A percentile compares a stretch with the other conserved stretches of the same genome.
Conservation (phyloP, 163 green algal genomes). For the Chlorella variabilis region DNA sequence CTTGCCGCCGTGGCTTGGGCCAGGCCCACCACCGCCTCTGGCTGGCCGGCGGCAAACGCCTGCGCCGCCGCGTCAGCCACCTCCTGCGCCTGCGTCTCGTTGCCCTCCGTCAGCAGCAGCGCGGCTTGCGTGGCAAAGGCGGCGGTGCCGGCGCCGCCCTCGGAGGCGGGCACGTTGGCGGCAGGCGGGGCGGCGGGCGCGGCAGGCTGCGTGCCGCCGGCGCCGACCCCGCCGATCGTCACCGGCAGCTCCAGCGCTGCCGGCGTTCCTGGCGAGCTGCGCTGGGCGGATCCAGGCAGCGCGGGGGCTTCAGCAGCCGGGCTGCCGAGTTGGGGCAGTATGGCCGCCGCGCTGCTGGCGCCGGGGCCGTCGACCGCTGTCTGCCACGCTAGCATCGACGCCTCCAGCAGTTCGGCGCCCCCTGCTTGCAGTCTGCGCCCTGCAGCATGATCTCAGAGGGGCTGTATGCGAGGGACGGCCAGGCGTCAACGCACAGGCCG, state of each 20-base stretch:
- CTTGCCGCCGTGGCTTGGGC: constrained; percentile 1
- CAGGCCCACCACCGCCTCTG: background rate
- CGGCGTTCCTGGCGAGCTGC: too few relatives aligned
- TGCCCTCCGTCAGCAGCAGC: background rate
- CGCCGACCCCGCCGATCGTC: too few relatives aligned
- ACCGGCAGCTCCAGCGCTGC: too few relatives aligned
- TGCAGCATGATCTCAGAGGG: too few relatives aligned
- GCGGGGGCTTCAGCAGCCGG: too few relatives aligned
- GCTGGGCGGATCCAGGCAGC: too few relatives aligned
- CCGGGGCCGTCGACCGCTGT: background rate
- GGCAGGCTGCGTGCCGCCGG: background rate
- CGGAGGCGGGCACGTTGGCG: background rate
- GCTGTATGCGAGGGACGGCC: too few relatives aligned
- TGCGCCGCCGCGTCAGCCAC: background rate
- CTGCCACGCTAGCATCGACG: background rate
- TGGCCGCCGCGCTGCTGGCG: background rate
- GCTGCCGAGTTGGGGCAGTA: background rate
- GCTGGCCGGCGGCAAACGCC: background rate
- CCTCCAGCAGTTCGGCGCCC: background rate
- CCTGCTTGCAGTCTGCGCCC: background rate
- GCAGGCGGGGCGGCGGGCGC: background rate
- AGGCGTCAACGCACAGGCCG: too few relatives aligned
- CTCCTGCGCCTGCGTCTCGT: background rate
- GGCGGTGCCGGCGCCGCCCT: background rate
- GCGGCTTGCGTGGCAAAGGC: background rate